Evolutionary conservation across 2,329 filamentous ascomycete genomes (phyloP).

Genomic region (Pseudogymnoascus sp.): DNA sequence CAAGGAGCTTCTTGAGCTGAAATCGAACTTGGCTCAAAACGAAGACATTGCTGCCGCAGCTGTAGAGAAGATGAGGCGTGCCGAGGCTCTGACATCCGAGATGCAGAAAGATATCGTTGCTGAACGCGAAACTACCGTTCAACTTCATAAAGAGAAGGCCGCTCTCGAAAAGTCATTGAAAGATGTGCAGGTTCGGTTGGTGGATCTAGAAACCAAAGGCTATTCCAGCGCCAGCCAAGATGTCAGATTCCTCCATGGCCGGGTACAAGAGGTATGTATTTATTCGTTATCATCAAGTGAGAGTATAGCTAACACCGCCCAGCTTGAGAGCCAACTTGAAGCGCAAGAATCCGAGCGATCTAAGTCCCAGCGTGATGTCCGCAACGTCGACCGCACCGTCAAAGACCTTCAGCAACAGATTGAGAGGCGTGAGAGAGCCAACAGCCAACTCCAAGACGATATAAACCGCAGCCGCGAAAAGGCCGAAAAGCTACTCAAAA

Average conservation of each 20-base stretch:
- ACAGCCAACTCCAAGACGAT: constrained; percentile 72
- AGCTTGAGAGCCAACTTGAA: constrained; percentile 86
- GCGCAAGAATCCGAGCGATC: constrained; percentile 69
- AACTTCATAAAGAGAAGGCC: constrained; percentile 84
- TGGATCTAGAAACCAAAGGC: constrained; percentile 94
- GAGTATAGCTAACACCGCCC: constrained; percentile 25
- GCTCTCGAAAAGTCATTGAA: constrained; percentile 81
- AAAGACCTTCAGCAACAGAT: constrained; percentile 90
- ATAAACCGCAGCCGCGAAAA: constrained; percentile 80
- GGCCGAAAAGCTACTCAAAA: constrained; percentile 76
- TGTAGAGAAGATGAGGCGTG: constrained; percentile 92
- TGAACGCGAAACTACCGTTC: constrained; percentile 73
- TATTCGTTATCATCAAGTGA: constrained; percentile 9
- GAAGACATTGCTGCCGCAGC: constrained; percentile 88
- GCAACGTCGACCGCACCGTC: constrained; percentile 87
- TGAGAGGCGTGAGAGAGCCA: constrained; percentile 85
- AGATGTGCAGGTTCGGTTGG: constrained; percentile 78
- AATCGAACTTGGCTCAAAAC: constrained; percentile 79
- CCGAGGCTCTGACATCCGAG: constrained; percentile 78
- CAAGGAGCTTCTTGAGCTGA: constrained; percentile 81
- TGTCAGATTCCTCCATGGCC: constrained; percentile 86
- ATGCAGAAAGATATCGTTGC: constrained; percentile 85
- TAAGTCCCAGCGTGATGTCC: constrained; percentile 76
- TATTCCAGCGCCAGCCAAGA: constrained; percentile 92
- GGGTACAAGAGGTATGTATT: constrained; percentile 79